Base-by-base conservation (phyloP, 163 green algal species). In the Volvox carteri region DNA sequence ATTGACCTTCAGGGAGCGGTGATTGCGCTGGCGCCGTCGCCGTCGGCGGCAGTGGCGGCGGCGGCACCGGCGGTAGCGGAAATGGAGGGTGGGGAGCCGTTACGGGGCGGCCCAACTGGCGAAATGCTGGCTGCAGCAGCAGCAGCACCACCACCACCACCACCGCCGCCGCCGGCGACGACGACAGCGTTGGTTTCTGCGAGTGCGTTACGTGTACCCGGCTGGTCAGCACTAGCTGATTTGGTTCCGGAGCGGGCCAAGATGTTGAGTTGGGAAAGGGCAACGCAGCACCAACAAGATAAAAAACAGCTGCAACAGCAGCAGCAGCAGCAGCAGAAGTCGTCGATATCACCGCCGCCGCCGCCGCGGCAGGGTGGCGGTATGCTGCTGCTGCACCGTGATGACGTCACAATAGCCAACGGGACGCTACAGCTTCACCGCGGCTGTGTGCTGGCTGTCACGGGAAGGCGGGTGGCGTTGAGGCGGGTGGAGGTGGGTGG, bases 401-500 rank as follows among this genome's bases (percentile, higher is more conserved):
- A 87, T 9, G 80, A 87, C 65, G 33, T 87, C 6, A 56, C 65
- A 33, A 14, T 87, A 33, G 28, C 46, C 42, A 87, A 87, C 65
- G 80, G 80, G 1, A 78, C 50, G 80, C 44, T 87, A 35, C 80
- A 87, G 65, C 80, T 87, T n/a, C 4, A 23, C 1, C 30, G 48
- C 6, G 80, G 56, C 46, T 79, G 80, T 46, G 62, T 44, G 21
- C 25, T 87, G 80, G 30, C 79, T 42, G 80, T 87, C 25, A 79
- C 58, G 37, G 80, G 65, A 4, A 21, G 65, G 19, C 7, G 80
- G 12, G 80, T 87, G 65, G 42, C 80, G 62, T 54, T 87, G 62
- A 33, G 80, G 35, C 33, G 44, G 23, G 33, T 87, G 41, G 65
- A 87, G 65, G 80, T 87, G 65, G 8, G 80, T 35, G 23, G n/a